Conservation (phyloP, 768 basidiomycete species). For the Sporobolomyces pararoseus region DNA sequence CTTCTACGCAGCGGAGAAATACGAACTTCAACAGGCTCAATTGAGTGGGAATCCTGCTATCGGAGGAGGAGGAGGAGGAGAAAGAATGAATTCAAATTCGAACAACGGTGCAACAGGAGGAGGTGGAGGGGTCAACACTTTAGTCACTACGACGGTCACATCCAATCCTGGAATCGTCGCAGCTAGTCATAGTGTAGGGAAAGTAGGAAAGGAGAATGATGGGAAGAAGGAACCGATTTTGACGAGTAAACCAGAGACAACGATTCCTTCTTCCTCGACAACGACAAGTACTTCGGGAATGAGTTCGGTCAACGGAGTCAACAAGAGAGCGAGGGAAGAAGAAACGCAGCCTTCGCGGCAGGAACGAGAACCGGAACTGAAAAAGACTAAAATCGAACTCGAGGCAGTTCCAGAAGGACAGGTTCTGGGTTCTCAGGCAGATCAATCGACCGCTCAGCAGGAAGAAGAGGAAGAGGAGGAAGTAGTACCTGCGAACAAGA, state of each 20-base stretch:
- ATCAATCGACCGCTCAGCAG: too few species aligned
- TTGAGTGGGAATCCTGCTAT: neutral
- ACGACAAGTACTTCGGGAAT: neutral
- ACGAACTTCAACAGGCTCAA: conserved; percentile 26
- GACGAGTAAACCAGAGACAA: neutral
- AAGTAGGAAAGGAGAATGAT: neutral
- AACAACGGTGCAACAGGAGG: too few species aligned
- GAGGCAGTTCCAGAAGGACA: conserved; percentile 14
- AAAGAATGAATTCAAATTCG: too few species aligned
- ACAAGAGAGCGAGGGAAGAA: neutral
- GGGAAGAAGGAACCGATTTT: conserved; percentile 6
- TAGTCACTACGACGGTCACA: neutral
- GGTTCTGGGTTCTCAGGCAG: neutral
- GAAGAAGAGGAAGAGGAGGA: conserved; percentile 14
- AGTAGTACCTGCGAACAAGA: conserved; percentile 15
- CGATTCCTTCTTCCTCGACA: neutral
- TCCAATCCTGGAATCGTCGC: neutral
- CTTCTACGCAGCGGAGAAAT: conserved; percentile 30
- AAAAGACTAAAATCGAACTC: conserved; percentile 8
- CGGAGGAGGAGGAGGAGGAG: neutral
- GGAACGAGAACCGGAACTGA: neutral
- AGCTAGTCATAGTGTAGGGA: neutral
- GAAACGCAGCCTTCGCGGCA: neutral
- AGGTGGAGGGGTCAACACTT: conserved; percentile 4
- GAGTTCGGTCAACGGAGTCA: neutral